phyloP scores from a whole-genome alignment of 495 filamentous ascomycete genomes.

The Neurospora tetrasperma region DNA sequence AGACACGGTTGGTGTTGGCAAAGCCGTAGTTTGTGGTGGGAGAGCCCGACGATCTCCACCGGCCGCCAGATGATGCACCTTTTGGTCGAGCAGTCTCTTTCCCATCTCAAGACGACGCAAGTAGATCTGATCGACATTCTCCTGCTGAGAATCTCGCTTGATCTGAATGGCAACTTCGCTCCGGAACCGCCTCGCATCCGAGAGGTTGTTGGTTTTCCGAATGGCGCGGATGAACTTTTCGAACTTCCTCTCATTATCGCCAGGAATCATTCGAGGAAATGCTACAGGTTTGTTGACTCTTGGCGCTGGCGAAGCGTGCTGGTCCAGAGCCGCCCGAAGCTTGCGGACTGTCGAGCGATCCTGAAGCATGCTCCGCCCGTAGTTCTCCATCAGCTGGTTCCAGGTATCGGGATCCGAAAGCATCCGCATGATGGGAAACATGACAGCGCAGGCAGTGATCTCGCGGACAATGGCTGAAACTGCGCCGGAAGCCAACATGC shows the following conservation, averaged over 20 bases:
- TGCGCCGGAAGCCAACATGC: slow-evolving; percentile 63
- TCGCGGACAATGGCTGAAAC: slow-evolving; percentile 76
- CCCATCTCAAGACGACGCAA: slow-evolving; percentile 82
- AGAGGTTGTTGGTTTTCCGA: slow-evolving; percentile 79
- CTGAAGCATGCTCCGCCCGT: slow-evolving; percentile 77
- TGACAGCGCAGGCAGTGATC: slow-evolving; percentile 67
- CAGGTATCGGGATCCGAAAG: slow-evolving; percentile 87
- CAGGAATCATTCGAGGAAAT: slow-evolving; percentile 46
- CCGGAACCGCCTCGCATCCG: slow-evolving; percentile 82
- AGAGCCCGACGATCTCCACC: slow-evolving; percentile 43
- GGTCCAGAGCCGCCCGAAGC: slow-evolving; percentile 83
- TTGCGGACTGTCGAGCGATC: slow-evolving; percentile 94
- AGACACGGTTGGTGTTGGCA: slow-evolving; percentile 36
- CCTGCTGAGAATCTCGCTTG: slow-evolving; percentile 70
- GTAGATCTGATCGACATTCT: slow-evolving; percentile 74
- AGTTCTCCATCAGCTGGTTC: slow-evolving; percentile 91
- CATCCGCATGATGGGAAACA: slow-evolving; percentile 59
- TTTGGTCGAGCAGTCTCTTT: slow-evolving; percentile 81
- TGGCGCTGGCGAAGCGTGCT: slow-evolving; percentile 81
- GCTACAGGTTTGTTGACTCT: slow-evolving; percentile 50
- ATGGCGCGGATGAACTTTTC: slow-evolving; percentile 90
- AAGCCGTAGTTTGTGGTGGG: slow-evolving; percentile 16
- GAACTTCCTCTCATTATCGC: slow-evolving; percentile 82
- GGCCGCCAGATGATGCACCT: slow-evolving; percentile 69
- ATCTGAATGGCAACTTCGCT: slow-evolving; percentile 90